Conservation (phyloP, 1,284 basidiomycete genomes). For the Boletellus deceptivus region DNA sequence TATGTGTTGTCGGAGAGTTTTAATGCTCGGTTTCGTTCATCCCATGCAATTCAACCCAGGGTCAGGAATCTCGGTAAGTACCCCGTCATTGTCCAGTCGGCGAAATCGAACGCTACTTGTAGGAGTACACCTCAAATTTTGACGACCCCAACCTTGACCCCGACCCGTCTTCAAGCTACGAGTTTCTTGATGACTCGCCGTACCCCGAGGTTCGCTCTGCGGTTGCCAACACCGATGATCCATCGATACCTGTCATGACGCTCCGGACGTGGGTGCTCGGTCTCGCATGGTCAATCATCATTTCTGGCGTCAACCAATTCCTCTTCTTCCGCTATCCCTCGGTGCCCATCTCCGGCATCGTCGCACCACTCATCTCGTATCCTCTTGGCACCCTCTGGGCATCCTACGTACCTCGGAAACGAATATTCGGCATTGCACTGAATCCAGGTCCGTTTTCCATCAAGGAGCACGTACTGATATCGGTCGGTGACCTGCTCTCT, state of each 20-base stretch:
- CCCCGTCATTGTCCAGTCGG: background rate
- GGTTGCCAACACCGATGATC: slow-evolving; percentile 43
- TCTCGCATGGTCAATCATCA: slow-evolving; percentile 47
- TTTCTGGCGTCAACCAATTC: slow-evolving; percentile 58
- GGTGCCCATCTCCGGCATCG: slow-evolving; percentile 44
- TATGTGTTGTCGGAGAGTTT: slow-evolving; percentile 10
- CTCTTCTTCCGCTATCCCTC: slow-evolving; percentile 55
- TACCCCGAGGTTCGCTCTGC: slow-evolving; percentile 47
- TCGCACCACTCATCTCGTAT: slow-evolving; percentile 55
- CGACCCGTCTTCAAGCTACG: slow-evolving; percentile 25
- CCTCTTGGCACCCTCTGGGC: slow-evolving; percentile 56
- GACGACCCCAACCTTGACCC: slow-evolving; percentile 52
- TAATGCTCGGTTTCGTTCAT: background rate
- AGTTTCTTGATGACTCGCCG: slow-evolving; percentile 37
- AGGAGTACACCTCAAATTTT: slow-evolving; percentile 17
- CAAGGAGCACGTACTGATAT: slow-evolving; percentile 68
- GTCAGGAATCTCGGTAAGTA: slow-evolving; percentile 18
- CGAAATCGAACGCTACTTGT: background rate
- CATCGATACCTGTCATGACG: slow-evolving; percentile 32
- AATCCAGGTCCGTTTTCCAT: slow-evolving; percentile 78
- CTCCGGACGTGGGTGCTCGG: slow-evolving; percentile 38
- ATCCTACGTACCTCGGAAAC: slow-evolving; percentile 46
- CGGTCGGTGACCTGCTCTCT: slow-evolving; percentile 32
- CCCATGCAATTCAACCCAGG: slow-evolving; percentile 9
- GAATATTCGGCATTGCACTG: slow-evolving; percentile 48